Evolutionary conservation across 495 filamentous ascomycete species (phyloP), one percentile per base, ranked within the genome.

Genomic region (Terfezia claveryi): DNA sequence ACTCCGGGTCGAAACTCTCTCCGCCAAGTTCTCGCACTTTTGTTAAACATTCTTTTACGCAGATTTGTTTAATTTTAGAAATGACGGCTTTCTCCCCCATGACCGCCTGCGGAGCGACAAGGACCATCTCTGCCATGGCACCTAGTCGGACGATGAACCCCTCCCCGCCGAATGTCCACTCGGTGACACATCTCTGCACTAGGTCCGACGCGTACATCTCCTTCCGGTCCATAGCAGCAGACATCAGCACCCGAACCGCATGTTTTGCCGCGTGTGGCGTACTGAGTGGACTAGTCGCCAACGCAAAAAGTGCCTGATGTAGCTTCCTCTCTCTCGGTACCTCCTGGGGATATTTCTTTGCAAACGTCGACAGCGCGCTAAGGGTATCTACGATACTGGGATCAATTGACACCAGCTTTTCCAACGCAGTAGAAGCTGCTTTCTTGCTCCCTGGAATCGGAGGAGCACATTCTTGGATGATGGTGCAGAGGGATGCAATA

Each of bases 301-400:
- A 95, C 57, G 73, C 79, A 46, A 80, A 74, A 62, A 96, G 72
- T 16, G 86, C 80, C 59, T 89, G 80, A 23, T 78, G 68, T 57
- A 96, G 92, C 59, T 85, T 88, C 50, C 84, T 80, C 56, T 93
- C 86, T 54, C 80, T 76, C 0, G 89, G 85, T 53, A 96, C 76
- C 50, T 95, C 88, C 17, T 78, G 75, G 0, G 88, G 82, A 56
- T 89, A 87, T 59, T 78, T 85, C 59, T 77, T 80, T 9, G 88
- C 86, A 65, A 94, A 96, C 3, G 82, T 81, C 8, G 87, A 82
- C 61, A 87, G 93, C 7, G 91, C 89, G 65, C 92, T 94, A 56
- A 99, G 73, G 7, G 87, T 89, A 64, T 94, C 85, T 17, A 87
- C 85, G 10, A 83, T 80, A 2, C 76, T 71, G 2, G 76, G 60